A percentile compares a stretch with the other conserved stretches of the same genome.
phyloP scores from a whole-genome alignment of 1,139 yeast species.

The Candida tropicalis region DNA sequence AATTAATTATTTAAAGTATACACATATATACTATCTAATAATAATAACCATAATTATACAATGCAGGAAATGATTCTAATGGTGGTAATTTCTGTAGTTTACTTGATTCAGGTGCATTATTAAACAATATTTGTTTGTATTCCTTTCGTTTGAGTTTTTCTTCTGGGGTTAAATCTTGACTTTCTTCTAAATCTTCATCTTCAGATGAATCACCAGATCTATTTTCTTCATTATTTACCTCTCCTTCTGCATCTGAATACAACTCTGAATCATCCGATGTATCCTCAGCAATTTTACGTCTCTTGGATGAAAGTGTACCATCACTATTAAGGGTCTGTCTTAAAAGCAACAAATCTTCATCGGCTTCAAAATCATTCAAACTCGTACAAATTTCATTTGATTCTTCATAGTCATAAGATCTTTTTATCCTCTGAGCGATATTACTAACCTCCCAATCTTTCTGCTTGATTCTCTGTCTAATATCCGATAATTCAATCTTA shows the following conservation, averaged over 20 bases:
- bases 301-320: neutral
- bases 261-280: constrained; percentile 16
- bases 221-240: constrained; percentile 12
- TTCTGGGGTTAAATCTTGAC: constrained; percentile 11
- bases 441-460: constrained; percentile 6
- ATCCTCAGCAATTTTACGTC: constrained; percentile 7
- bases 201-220: constrained; percentile 2
- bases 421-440: constrained; percentile 10
- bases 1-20: neutral
- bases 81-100: constrained; percentile 25
- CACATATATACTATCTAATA: neutral
- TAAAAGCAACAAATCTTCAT: constrained; percentile 22
- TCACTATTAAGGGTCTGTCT: constrained; percentile 11
- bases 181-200: constrained; percentile 12
- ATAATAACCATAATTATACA: constrained; percentile 6
- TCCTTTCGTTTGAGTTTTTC: constrained; percentile 13
- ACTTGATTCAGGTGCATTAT: neutral
- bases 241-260: constrained; percentile 11
- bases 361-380: constrained; percentile 28
- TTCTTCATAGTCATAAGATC: constrained; percentile 6
- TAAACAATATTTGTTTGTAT: constrained; percentile 15
- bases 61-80: constrained; percentile 26
- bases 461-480: constrained; percentile 19
- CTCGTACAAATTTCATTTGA: constrained; percentile 23
- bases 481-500: constrained; percentile 37